phyloP scores from a whole-genome alignment of 169 alveolate genomes.

The Eimeria mitis region DNA sequence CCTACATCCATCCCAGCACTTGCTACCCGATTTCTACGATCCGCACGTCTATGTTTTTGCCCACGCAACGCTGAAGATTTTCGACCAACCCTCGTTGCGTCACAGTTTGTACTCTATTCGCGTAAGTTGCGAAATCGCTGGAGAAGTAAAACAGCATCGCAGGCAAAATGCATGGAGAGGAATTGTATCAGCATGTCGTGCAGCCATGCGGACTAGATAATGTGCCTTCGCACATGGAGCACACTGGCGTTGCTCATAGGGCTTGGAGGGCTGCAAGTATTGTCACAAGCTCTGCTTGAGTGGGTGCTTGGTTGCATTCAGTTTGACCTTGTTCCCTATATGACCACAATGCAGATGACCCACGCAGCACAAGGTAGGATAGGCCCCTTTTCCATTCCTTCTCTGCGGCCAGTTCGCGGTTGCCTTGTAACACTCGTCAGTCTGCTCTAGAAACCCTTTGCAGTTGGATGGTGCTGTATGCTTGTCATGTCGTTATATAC shows the following conservation, averaged over 20 bases:
- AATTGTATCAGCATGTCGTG: background rate
- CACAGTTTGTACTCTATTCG: constrained; percentile 72
- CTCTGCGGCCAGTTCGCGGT: background rate
- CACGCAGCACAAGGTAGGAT: constrained; percentile 59
- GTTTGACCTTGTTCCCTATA: constrained; percentile 83
- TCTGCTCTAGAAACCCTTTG: background rate
- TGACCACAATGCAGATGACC: constrained; percentile 76
- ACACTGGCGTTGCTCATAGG: background rate
- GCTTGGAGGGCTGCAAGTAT: background rate
- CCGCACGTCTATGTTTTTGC: constrained; percentile 81
- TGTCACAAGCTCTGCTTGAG: background rate
- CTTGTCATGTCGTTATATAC: background rate
- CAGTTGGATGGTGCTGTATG: background rate
- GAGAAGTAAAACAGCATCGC: background rate
- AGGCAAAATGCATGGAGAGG: background rate
- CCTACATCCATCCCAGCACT: constrained; percentile 62
- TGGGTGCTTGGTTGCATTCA: background rate
- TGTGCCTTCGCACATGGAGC: background rate
- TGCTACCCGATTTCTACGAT: constrained; percentile 70
- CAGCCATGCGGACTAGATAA: background rate
- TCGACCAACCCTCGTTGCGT: constrained; percentile 74
- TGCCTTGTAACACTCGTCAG: background rate
- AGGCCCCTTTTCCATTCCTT: background rate
- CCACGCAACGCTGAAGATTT: constrained; percentile 67
- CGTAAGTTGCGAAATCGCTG: constrained; percentile 6